Evolutionary conservation across 2,329 filamentous ascomycete genomes (phyloP).

Genomic region (Fusarium agapanthi): DNA sequence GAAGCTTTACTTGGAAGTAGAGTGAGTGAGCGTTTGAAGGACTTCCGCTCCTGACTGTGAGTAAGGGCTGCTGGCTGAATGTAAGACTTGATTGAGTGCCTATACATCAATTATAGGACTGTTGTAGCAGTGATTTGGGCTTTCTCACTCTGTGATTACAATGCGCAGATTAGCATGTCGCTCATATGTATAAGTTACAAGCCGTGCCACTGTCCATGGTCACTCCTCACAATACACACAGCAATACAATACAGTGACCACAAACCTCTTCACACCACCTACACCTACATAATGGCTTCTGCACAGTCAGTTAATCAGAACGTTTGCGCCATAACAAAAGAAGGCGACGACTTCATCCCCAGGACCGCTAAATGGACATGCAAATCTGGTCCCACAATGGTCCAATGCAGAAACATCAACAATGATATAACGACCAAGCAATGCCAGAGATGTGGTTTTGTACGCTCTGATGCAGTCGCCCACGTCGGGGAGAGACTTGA

Average conservation of each 20-base stretch:
- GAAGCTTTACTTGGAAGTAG: too few relatives aligned
- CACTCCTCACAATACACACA: background rate
- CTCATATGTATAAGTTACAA: background rate
- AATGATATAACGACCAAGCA: background rate
- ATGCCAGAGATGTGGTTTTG: rapidly evolving
- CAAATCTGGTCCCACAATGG: background rate
- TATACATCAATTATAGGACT: rapidly evolving
- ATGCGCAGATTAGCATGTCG: too few relatives aligned
- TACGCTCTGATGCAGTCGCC: background rate
- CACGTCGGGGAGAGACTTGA: background rate
- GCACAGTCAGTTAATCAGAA: rapidly evolving
- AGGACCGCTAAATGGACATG: background rate
- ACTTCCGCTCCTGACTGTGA: background rate
- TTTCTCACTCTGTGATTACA: background rate
- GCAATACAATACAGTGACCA: background rate
- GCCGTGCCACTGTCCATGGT: too few relatives aligned
- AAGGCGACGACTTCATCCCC: background rate
- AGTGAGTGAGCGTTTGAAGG: background rate
- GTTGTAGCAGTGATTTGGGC: background rate
- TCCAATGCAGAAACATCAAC: background rate
- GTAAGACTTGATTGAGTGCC: rapidly evolving
- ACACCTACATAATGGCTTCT: rapidly evolving
- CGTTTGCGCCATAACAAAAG: background rate
- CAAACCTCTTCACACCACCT: background rate
- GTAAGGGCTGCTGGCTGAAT: background rate